Evolutionary conservation across 2,329 filamentous ascomycete genomes (phyloP).

Genomic region (Cryphonectria nitschkei): DNA sequence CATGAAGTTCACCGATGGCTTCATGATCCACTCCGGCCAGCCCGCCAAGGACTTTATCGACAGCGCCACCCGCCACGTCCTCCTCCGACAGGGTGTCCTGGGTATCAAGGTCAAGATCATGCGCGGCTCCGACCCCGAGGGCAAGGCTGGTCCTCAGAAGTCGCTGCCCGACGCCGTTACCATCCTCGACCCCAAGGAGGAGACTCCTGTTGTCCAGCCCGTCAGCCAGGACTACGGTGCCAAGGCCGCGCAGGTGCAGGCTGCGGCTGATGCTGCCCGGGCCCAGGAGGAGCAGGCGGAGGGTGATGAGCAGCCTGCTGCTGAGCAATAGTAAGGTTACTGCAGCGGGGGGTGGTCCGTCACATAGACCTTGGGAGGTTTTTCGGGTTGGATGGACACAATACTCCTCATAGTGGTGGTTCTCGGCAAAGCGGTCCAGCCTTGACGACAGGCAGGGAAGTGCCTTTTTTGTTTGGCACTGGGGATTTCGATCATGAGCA

Average conservation of each 20-base stretch:
- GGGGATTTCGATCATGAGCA: conserved; percentile 10
- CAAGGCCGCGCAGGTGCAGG: conserved; percentile 73
- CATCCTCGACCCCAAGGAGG: conserved; percentile 99
- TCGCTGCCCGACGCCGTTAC: conserved; percentile 97
- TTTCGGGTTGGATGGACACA: not conserved
- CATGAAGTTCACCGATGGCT: conserved; percentile 99
- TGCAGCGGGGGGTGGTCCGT: conserved; percentile 18
- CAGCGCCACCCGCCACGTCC: conserved; percentile 96
- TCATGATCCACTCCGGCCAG: conserved; percentile 99
- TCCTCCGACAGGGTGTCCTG: conserved; percentile 98
- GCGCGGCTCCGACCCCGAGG: conserved; percentile 98
- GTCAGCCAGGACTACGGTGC: conserved; percentile 98
- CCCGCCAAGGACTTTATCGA: conserved; percentile 99
- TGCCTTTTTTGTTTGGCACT: not conserved
- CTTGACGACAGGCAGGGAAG: conserved; percentile 14
- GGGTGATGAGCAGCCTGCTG: conserved; percentile 56
- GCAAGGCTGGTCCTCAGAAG: conserved; percentile 98
- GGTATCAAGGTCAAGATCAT: conserved; percentile 99
- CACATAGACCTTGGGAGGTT: conserved; percentile 19
- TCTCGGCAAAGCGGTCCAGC: conserved; percentile 12
- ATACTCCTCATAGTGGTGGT: conserved; percentile 2
- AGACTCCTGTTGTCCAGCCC: conserved; percentile 91
- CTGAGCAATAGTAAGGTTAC: conserved; percentile 47
- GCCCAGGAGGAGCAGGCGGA: conserved; percentile 52
- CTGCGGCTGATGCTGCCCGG: conserved; percentile 64